Conservation (phyloP, 2,329 filamentous ascomycete genomes). For the Pseudocercospora fuligena region DNA sequence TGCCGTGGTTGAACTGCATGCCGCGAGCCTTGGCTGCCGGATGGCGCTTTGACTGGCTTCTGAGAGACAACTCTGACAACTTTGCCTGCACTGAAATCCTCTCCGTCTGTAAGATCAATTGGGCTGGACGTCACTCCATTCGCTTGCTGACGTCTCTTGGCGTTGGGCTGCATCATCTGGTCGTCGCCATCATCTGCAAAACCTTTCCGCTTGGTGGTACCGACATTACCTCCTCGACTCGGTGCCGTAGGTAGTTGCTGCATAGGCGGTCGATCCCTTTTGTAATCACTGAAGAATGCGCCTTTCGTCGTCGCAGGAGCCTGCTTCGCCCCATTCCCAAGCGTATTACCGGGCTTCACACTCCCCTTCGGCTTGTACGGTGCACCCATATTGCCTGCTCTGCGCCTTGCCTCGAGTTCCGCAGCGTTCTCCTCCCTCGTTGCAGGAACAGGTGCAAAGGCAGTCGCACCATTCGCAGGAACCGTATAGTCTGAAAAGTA, state of each 20-base stretch:
- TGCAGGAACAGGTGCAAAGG: background rate
- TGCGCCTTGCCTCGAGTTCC: background rate
- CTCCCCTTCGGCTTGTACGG: background rate
- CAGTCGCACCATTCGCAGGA: background rate
- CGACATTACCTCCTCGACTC: slow-evolving; percentile 1
- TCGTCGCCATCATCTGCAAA: background rate
- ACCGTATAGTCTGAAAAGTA: background rate
- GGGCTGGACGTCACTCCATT: background rate
- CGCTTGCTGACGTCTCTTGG: background rate
- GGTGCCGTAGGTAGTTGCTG: background rate
- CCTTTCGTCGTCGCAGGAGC: background rate
- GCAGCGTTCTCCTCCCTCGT: slow-evolving; percentile 6
- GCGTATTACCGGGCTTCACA: background rate
- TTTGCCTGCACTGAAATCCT: background rate
- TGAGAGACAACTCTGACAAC: background rate
- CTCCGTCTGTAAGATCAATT: background rate
- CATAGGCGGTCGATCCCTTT: too few relatives aligned
- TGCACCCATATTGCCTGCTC: background rate
- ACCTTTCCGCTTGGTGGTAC: background rate
- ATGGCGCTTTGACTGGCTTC: background rate
- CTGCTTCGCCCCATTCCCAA: background rate
- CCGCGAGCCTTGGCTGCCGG: background rate
- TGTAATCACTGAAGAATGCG: background rate
- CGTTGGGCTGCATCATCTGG: background rate
- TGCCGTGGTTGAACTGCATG: background rate